Evolutionary conservation across 257 asterid species (phyloP).

Genomic region (Apocynum venetum): DNA sequence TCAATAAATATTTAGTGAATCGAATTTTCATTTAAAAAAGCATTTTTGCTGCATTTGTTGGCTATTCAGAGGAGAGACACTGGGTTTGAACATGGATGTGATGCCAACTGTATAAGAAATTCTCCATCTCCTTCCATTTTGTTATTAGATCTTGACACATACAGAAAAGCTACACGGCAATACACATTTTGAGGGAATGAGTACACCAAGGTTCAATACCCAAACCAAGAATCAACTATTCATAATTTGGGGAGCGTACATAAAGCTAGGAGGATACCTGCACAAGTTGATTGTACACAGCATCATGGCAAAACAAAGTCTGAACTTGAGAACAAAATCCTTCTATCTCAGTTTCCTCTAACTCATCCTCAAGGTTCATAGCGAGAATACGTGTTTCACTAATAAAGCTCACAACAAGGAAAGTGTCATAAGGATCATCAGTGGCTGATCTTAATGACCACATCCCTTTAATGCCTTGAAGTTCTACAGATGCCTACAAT

Average conservation of each 20-base stretch:
- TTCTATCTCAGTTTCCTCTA: constrained; percentile 94
- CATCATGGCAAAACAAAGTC: constrained; percentile 91
- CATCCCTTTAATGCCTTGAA: constrained; percentile 97
- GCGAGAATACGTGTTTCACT: constrained; percentile 92
- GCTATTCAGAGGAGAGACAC: not conserved
- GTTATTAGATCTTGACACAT: not conserved
- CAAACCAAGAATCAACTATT: not conserved
- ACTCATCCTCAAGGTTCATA: constrained; percentile 88
- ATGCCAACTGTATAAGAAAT: not conserved
- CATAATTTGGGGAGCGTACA: not conserved
- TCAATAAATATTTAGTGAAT: not conserved
- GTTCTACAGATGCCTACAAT: constrained; percentile 85
- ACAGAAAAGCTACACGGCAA: not conserved
- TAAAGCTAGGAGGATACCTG: constrained; percentile 46
- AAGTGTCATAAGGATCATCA: constrained; percentile 81
- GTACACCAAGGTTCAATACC: not conserved
- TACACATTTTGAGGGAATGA: not conserved
- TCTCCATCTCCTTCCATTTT: not conserved
- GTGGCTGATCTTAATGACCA: constrained; percentile 88
- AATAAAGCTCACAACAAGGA: constrained; percentile 90
- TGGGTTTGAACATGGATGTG: not conserved
- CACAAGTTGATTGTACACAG: constrained; percentile 74
- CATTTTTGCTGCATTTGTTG: not conserved
- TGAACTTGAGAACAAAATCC: constrained; percentile 76
- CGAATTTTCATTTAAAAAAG: not conserved